Evolutionary conservation across 495 filamentous ascomycete genomes (phyloP), one percentile per base, ranked within the genome.

Genomic region (Podospora australis): DNA sequence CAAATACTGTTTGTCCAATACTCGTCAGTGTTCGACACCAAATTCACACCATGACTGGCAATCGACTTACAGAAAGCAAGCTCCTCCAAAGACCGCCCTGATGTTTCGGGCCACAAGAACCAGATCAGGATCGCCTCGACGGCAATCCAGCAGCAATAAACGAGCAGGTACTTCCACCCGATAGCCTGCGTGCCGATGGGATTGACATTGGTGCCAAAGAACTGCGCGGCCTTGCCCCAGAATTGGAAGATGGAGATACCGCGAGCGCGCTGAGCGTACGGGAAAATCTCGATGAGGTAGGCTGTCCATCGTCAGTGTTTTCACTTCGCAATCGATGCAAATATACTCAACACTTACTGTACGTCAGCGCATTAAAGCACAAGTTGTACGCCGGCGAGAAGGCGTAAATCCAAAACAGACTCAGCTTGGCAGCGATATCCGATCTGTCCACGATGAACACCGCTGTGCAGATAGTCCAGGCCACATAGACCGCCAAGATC

Each of bases 301-400:
- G 81, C 74, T 71, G 39, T 9, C 7, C 2, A n/a, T 24, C 9
- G 29, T 58, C 45, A 50, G 39, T 9, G 36, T 20, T 35, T 9
- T n/a, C 4, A n/a, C 4, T 35, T 35, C 13, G 4, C 30, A n/a
- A n/a, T n/a, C n/a, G n/a, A n/a, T n/a, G n/a, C n/a, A n/a, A n/a
- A n/a, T n/a, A n/a, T n/a, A n/a, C n/a, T n/a, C n/a, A 8, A 21
- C 11, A 57, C 70, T 66, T 57, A 81, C 78, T 82, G 60, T 82
- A 84, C 0, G 80, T 81, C 41, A 84, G 66, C n/a, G 81, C 80
- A 46, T 84, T 84, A 51, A 82, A 83, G 30, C 78, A 81, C 39
- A 84, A 66, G 51, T 72, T 84, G 43, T 84, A 84, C 29, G 74
- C 75, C 11, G 80, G 81, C 0, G 69, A 73, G 53, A 83, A 84